Base-by-base conservation (phyloP, 2,329 filamentous ascomycete genomes). In the Aspergillus fumigatus region DNA sequence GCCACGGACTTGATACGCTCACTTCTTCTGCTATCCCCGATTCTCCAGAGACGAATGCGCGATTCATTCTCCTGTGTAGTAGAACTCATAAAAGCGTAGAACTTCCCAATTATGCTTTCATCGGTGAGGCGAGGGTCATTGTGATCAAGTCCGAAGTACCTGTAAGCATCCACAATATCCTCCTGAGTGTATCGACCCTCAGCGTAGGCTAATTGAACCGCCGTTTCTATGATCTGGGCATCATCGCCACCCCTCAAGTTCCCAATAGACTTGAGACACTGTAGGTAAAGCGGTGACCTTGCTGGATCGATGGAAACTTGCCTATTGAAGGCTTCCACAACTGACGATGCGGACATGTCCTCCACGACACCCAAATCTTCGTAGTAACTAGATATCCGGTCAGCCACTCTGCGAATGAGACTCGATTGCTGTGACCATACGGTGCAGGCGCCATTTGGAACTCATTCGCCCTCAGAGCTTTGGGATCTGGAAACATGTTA, bases 261-360 rank as follows among this genome's bases (percentile, higher is more conserved):
- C 17, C 82, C 82, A 53, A 90, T 81, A 49, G 80, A 76, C 62
- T 82, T 79, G n/a, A 90, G 75, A 64, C 84, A 87, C 69, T 87
- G 82, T 58, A 89, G 79, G 67, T 89, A 89, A 66, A 84, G 84
- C 2, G 84, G 72, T 19, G 75, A 74, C 58, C 83, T 82, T 21
- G 64, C 60, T 21, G 80, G 78, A 67, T 89, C 84, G 51, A 79
- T 80, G 8, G 74, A 67, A 25, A 79, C 74, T 71, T 90, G 87
- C 35, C 82, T 78, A 25, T 83, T 77, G 66, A 84, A 89, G 3
- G 85, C 83, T 68, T 85, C 88, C 27, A 79, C 73, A 19, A 90
- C 73, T n/a, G 86, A 72, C 1, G 74, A 66, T 64, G 88, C 84
- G 4, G 82, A 79, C 69, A 89, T 88, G 65, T 88, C 82, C 41